Base-by-base conservation (phyloP, 1,139 yeast genomes). In the Insectozyma bohioensis region DNA sequence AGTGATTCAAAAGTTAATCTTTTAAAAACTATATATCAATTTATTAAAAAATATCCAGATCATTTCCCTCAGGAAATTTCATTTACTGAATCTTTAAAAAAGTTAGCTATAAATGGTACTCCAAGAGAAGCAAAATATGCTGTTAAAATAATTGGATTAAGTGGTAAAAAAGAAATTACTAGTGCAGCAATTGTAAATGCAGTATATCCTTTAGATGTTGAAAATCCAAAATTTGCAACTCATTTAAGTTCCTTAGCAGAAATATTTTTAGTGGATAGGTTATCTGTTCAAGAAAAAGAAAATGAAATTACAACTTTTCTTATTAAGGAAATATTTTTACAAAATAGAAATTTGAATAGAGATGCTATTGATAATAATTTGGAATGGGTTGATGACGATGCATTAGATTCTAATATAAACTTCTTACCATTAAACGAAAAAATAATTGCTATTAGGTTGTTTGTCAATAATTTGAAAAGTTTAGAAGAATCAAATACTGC, bases 51-150 rank as follows among this genome's bases (percentile, higher is more conserved):
- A 31, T 70, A 63, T 44, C 73, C 78, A 0, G 71, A 67, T 6
- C 45, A 55, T 18, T 57, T 58, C 32, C 70, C 75, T 0, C 47
- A 51, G 3, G 65, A 59, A 26, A 37, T 47, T 0, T 51, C 49
- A 6, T 77, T 78, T 41, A 47, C 58, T 8, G 68, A 65, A 7
- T 54, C 58, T 8, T 51, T 81, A 31, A 60, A 65, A 30, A 53
- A 57, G 1, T 56, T 80, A 22, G 73, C 85, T 0, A 39, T 63
- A 0, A 47, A 51, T 2, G 94, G 94, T 0, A 57, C 74, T 1
- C 77, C 86, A 1, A 41, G 50, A 9, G 87, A 83, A 46, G 84
- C 92, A 0, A 78, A 72, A 47, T 85, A 80, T 51, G 72, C 90
- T 0, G 61, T 79, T 7, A 80, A 77, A 48, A 62, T 84, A 6